Conservation (phyloP, 805 yeast species). For the Kodamaea kakaduensis region DNA sequence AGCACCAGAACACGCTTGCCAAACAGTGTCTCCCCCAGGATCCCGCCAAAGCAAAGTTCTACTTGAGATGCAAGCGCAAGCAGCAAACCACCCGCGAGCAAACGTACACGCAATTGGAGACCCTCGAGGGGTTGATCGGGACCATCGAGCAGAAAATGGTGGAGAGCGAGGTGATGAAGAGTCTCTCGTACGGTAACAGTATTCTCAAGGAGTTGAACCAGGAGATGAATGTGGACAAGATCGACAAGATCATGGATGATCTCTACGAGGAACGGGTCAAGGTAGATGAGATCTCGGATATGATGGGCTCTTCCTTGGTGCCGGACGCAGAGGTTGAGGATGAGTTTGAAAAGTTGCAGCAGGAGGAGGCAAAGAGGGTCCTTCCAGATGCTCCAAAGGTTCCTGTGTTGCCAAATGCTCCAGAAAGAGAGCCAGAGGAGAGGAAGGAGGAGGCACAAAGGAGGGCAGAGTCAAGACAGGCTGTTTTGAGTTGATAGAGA, state of each 20-base stretch:
- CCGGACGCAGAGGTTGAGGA: constrained; percentile 64
- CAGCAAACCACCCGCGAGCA: constrained; percentile 69
- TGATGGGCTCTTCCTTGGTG: constrained; percentile 44
- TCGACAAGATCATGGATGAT: constrained; percentile 82
- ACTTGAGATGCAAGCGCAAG: constrained; percentile 73
- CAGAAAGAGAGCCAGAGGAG: constrained; percentile 6
- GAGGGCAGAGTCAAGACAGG: too few relatives aligned
- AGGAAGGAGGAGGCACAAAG: constrained; percentile 1
- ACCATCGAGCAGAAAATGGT: constrained; percentile 86
- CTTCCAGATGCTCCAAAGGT: constrained; percentile 13
- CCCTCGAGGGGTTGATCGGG: constrained; percentile 71
- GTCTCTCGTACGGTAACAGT: constrained; percentile 74
- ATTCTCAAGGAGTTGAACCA: constrained; percentile 71
- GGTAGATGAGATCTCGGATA: constrained; percentile 67
- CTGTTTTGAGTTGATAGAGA: neutral
- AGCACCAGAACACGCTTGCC: constrained; percentile 61
- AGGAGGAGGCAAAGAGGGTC: constrained; percentile 27
- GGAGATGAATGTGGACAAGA: constrained; percentile 72
- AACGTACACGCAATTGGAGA: constrained; percentile 73
- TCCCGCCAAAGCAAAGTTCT: constrained; percentile 58
- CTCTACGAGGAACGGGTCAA: constrained; percentile 75
- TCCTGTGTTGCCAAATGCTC: constrained; percentile 15
- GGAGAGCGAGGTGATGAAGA: constrained; percentile 79
- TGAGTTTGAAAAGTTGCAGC: constrained; percentile 51
- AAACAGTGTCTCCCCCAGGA: constrained; percentile 52